These are phyloP conservation scores for Castanospermum australe DNA, from an alignment of 306 rosid genomes.

Conservation along the genomic window DNA sequence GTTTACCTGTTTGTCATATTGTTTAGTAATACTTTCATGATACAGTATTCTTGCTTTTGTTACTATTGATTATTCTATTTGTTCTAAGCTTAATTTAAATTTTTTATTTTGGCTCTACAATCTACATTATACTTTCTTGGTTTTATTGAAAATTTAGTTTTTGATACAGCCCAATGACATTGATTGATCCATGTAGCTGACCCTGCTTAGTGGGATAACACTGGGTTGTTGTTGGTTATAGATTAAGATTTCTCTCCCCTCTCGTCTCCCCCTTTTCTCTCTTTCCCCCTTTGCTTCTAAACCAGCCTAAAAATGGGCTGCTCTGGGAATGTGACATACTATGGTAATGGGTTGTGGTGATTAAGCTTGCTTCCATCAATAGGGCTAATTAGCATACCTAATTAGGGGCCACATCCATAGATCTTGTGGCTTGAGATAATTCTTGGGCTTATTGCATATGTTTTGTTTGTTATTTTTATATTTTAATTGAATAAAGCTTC, in stretches of 20 bases:
- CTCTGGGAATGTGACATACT: slow-evolving; percentile 7
- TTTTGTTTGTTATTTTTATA: neutral
- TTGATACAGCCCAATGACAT: no score
- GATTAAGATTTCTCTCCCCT: neutral
- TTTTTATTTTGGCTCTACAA: no score
- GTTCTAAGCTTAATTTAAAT: no score
- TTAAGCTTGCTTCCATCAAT: slow-evolving; percentile 10
- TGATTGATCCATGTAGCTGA: no score
- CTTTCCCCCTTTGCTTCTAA: neutral
- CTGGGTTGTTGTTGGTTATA: neutral
- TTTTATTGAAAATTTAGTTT: no score
- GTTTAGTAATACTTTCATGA: slow-evolving; percentile 10
- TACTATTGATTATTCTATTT: no score
- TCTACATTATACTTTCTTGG: no score
- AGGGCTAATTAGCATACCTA: neutral
- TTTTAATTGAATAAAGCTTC: neutral
- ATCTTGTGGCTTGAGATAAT: slow-evolving; percentile 4
- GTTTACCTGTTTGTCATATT: neutral
- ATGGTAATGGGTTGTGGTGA: slow-evolving; percentile 20
- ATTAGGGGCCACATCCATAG: neutral
- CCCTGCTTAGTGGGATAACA: neutral
- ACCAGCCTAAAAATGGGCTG: neutral
- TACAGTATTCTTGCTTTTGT: neutral
- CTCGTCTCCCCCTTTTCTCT: neutral
- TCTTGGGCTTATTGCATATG: neutral